These are phyloP conservation scores for Amphibolis antarctica DNA, from an alignment of 106 monocot species.

Conservation along the genomic window DNA sequence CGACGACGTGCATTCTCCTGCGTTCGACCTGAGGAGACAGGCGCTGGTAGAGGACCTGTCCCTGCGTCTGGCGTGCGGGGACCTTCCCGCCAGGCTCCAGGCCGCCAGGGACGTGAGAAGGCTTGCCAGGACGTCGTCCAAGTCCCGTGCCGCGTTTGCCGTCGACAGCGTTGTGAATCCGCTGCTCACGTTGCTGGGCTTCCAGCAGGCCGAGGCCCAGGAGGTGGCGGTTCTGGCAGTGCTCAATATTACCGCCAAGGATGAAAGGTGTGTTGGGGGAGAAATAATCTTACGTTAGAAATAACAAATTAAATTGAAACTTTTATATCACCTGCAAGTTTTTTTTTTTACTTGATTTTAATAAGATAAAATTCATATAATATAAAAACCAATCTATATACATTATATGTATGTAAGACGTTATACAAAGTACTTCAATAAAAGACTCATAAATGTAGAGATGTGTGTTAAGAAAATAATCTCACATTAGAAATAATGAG, in stretches of 20 bases:
- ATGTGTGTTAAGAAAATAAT: no score
- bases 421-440: no score
- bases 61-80: conserved; percentile 30
- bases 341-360: no score
- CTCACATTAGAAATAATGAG: no score
- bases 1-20: not conserved
- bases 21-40: conserved; percentile 19
- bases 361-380: no score
- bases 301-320: no score
- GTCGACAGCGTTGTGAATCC: conserved; percentile 38
- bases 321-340: no score
- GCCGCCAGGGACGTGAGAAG: conserved; percentile 56
- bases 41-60: conserved; percentile 27
- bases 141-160: conserved; percentile 34
- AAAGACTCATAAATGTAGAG: no score
- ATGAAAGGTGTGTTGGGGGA: conserved; percentile 46
- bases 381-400: no score
- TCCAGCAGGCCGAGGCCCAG: conserved; percentile 18
- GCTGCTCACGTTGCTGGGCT: conserved; percentile 42
- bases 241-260: conserved; percentile 53
- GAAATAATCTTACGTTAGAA: no score
- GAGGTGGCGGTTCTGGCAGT: conserved; percentile 50
- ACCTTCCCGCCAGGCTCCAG: conserved; percentile 23
- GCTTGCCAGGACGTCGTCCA: conserved; percentile 36
- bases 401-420: no score